Evolutionary conservation across 768 basidiomycete species (phyloP).

Genomic region (Pisolithus marmoratus): DNA sequence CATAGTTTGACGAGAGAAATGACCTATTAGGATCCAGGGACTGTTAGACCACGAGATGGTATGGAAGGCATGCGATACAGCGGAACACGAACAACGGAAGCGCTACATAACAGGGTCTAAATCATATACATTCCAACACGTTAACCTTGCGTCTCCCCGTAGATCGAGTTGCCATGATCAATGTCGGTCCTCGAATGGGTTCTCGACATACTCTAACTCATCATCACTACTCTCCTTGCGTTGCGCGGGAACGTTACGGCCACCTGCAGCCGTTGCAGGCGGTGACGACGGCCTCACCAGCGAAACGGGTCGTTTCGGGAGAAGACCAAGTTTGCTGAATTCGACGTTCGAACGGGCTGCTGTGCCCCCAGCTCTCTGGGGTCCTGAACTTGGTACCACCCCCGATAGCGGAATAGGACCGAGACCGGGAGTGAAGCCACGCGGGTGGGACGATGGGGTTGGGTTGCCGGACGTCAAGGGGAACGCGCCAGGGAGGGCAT

Average conservation of each 20-base stretch:
- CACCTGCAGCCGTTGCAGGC: slow-evolving; percentile 10
- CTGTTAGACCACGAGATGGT: no score
- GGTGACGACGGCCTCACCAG: slow-evolving; percentile 32
- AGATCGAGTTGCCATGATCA: not conserved
- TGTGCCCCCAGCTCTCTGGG: not conserved
- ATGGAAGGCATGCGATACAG: not conserved
- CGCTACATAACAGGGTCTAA: not conserved
- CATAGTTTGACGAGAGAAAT: no score
- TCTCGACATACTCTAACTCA: slow-evolving; percentile 69
- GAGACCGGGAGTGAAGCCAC: not conserved
- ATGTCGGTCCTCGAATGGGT: slow-evolving; percentile 58
- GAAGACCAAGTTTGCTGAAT: slow-evolving; percentile 58
- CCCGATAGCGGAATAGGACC: not conserved
- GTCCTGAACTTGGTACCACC: not conserved
- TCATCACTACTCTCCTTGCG: slow-evolving; percentile 36
- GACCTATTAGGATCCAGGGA: no score
- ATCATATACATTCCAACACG: not conserved
- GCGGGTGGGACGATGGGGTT: not conserved
- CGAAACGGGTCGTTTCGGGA: slow-evolving; percentile 73
- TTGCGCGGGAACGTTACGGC: slow-evolving; percentile 7
- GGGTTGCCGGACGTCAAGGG: not conserved
- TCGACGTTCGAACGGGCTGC: not conserved
- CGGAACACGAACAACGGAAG: not conserved
- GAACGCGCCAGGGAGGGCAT: not conserved
- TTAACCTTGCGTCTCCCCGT: not conserved